These are phyloP conservation scores for Phaeosphaeriaceae sp. DNA, from an alignment of 2,329 filamentous ascomycete genomes.

Conservation along the genomic window DNA sequence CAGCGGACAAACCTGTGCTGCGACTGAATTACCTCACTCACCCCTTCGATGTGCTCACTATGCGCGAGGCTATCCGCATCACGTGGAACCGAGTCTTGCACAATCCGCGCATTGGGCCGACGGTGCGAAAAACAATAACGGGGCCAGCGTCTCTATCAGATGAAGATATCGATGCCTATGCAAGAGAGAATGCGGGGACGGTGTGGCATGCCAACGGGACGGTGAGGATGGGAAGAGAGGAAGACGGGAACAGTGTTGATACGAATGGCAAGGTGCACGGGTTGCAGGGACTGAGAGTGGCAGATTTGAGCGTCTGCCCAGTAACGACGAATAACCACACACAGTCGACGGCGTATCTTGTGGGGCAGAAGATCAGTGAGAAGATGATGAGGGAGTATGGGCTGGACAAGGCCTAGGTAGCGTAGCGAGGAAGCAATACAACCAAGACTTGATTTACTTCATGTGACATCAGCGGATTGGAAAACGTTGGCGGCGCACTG, in stretches of 20 bases:
- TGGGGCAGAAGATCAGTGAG: constrained; percentile 44
- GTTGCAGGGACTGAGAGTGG: constrained; percentile 46
- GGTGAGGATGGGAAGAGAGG: constrained; percentile 45
- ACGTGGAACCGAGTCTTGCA: constrained; percentile 50
- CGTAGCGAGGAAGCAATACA: not conserved
- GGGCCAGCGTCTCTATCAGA: constrained; percentile 51
- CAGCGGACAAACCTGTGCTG: constrained; percentile 58
- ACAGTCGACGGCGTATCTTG: constrained; percentile 43
- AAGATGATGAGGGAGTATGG: constrained; percentile 39
- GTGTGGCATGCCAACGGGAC: constrained; percentile 49
- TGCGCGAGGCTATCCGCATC: constrained; percentile 45
- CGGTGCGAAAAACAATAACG: constrained; percentile 56
- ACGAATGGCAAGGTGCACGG: constrained; percentile 46
- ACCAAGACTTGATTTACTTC: too few relatives aligned
- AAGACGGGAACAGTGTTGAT: constrained; percentile 48
- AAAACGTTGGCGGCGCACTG: not conserved
- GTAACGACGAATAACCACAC: constrained; percentile 45
- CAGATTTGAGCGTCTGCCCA: constrained; percentile 46
- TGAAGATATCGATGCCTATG: constrained; percentile 57
- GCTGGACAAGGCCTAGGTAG: constrained; percentile 11
- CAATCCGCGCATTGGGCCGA: constrained; percentile 58
- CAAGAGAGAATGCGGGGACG: constrained; percentile 33
- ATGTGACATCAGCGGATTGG: not conserved
- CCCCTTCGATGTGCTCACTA: constrained; percentile 58
- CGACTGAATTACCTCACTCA: constrained; percentile 61